phyloP scores from a whole-genome alignment of 2,329 filamentous ascomycete species.

The Fusarium nelsonii region DNA sequence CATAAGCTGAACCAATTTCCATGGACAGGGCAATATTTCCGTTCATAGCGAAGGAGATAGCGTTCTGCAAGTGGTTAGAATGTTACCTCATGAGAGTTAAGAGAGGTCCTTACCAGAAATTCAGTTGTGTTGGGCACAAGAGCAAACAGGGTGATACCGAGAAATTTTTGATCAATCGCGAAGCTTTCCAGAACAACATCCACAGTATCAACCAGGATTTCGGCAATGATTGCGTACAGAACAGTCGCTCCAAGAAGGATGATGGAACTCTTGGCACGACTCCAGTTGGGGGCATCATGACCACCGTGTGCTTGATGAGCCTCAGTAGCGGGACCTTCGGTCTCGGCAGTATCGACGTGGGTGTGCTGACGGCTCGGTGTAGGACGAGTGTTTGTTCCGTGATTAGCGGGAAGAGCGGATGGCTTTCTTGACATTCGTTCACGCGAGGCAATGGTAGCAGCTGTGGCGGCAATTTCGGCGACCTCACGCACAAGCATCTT shows the following conservation, averaged over 20 bases:
- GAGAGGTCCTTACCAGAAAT: constrained; percentile 76
- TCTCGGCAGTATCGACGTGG: constrained; percentile 37
- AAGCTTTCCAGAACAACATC: constrained; percentile 94
- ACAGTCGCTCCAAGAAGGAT: constrained; percentile 91
- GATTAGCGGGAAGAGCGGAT: constrained; percentile 49
- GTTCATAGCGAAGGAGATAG: constrained; percentile 99
- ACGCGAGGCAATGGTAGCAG: constrained; percentile 85
- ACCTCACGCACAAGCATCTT: constrained; percentile 85
- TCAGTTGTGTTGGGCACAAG: constrained; percentile 98
- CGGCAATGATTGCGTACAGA: constrained; percentile 95
- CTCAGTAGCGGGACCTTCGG: constrained; percentile 52
- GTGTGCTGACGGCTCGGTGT: constrained; percentile 52
- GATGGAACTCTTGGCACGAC: constrained; percentile 87
- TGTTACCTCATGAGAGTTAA: neutral
- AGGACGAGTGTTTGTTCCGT: constrained; percentile 35
- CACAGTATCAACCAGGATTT: constrained; percentile 96
- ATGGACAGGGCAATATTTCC: constrained; percentile 98
- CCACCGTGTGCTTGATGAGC: constrained; percentile 70
- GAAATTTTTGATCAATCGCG: constrained; percentile 95
- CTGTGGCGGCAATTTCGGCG: constrained; percentile 92
- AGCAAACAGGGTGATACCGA: constrained; percentile 96
- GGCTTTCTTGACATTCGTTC: constrained; percentile 66
- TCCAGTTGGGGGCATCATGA: constrained; percentile 99
- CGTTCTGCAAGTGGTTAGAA: constrained; percentile 71
- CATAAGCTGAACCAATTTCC: constrained; percentile 98